Conservation (phyloP, 208 protist species). For the Leishmania lainsoni region DNA sequence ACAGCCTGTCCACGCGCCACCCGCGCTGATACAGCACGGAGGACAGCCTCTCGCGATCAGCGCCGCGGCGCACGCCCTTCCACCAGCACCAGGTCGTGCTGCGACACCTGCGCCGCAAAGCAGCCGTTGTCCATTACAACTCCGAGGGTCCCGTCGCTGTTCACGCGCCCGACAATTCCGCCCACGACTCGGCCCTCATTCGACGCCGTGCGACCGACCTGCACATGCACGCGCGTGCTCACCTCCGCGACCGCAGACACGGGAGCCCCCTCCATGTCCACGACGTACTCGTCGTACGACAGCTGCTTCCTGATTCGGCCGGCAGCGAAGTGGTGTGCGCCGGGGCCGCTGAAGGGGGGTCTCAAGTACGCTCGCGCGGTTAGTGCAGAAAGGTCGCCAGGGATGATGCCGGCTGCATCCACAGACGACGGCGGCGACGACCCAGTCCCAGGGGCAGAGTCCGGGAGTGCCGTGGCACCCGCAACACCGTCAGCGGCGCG, state of each 20-base stretch:
- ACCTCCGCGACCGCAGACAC: constrained; percentile 83
- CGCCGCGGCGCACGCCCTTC: constrained; percentile 36
- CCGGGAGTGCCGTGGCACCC: not conserved
- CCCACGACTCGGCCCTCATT: constrained; percentile 52
- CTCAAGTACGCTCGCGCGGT: constrained; percentile 60
- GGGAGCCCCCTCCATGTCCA: constrained; percentile 68
- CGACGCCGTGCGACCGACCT: constrained; percentile 32
- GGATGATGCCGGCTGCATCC: constrained; percentile 2
- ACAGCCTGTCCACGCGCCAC: too few species aligned
- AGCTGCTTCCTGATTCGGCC: constrained; percentile 57
- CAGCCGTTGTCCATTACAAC: constrained; percentile 86
- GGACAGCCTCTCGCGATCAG: too few species aligned
- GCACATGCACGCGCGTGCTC: constrained; percentile 72
- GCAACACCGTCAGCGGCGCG: not conserved
- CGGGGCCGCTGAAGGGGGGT: constrained; percentile 56
- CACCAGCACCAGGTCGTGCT: constrained; percentile 54
- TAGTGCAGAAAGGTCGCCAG: constrained; percentile 13
- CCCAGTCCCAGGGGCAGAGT: not conserved
- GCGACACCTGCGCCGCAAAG: constrained; percentile 67
- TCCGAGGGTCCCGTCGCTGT: constrained; percentile 85
- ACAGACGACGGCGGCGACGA: not conserved
- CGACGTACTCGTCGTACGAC: constrained; percentile 60
- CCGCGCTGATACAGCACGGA: too few species aligned
- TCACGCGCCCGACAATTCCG: constrained; percentile 76
- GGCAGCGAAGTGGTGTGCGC: constrained; percentile 71